Evolutionary conservation across 768 basidiomycete genomes (phyloP).

Genomic region (Russula foetens): DNA sequence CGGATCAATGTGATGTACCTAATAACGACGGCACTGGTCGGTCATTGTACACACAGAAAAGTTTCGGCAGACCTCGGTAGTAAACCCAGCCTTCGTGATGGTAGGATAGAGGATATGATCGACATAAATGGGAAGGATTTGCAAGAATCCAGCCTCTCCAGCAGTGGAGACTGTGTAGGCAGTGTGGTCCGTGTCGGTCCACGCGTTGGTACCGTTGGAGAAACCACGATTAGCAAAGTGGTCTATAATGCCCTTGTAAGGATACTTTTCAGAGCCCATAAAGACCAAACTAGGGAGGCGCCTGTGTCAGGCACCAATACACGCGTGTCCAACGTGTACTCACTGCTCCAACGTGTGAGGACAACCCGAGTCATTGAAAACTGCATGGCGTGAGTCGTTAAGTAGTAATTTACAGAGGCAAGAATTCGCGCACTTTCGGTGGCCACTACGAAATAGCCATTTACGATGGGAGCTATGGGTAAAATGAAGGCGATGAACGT

Average conservation of each 20-base stretch:
- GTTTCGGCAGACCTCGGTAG: constrained; percentile 39
- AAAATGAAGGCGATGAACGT: neutral
- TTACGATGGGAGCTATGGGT: constrained; percentile 68
- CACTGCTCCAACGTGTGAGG: constrained; percentile 96
- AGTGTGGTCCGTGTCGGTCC: constrained; percentile 95
- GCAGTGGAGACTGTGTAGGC: constrained; percentile 96
- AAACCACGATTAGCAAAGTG: constrained; percentile 91
- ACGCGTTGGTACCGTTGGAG: constrained; percentile 88
- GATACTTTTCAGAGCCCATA: constrained; percentile 92
- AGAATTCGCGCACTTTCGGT: constrained; percentile 67
- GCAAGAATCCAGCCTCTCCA: constrained; percentile 85
- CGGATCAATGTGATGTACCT: constrained; percentile 93
- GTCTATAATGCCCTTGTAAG: constrained; percentile 94
- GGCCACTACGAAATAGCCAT: constrained; percentile 83
- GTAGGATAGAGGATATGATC: constrained; percentile 98
- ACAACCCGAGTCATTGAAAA: constrained; percentile 91
- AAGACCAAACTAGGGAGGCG: constrained; percentile 61
- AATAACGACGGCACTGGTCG: constrained; percentile 6
- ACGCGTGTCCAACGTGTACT: constrained; percentile 25
- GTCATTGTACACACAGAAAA: neutral
- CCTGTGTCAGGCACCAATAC: neutral
- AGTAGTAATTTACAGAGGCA: neutral
- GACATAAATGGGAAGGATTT: constrained; percentile 80
- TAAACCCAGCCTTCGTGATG: constrained; percentile 76
- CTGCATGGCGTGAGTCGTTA: constrained; percentile 31